Evolutionary conservation across 371 early-diverging fungal genomes (phyloP).

Genomic region (Mucor velutinosus): DNA sequence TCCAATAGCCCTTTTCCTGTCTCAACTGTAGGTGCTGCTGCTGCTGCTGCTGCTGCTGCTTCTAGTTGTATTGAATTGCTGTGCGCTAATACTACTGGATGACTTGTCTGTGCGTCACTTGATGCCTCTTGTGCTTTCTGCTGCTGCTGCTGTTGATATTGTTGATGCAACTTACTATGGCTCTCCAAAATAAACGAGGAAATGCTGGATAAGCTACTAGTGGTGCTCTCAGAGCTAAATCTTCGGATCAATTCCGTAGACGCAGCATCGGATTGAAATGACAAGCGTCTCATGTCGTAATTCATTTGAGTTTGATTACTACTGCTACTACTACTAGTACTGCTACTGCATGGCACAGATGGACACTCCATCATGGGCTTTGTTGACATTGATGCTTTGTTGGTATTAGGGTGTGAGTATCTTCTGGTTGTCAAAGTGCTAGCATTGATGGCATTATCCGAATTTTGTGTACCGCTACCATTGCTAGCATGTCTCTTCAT

Average conservation of each 20-base stretch:
- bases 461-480: neutral
- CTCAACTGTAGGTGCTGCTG: neutral
- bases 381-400: neutral
- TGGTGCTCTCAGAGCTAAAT: constrained; percentile 22
- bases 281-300: constrained; percentile 10
- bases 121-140: neutral
- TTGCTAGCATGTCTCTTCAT: constrained; percentile 11
- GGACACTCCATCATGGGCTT: constrained; percentile 42
- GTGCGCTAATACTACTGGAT: neutral
- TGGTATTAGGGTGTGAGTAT: constrained; percentile 59
- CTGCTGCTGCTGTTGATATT: neutral
- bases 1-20: neutral
- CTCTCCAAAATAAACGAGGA: constrained; percentile 8
- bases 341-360: neutral
- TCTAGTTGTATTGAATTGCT: neutral
- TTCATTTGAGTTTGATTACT: neutral
- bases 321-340: constrained; percentile 4
- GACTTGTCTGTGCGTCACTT: neutral
- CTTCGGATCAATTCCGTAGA: constrained; percentile 28
- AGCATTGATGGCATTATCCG: neutral
- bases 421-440: constrained; percentile 54
- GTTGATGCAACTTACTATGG: constrained; percentile 9
- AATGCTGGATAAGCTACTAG: constrained; percentile 16
- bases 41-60: neutral
- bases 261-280: constrained; percentile 19